Base-by-base conservation (phyloP, 805 yeast species). In the Cyberlindnera samutprakarnensis region DNA sequence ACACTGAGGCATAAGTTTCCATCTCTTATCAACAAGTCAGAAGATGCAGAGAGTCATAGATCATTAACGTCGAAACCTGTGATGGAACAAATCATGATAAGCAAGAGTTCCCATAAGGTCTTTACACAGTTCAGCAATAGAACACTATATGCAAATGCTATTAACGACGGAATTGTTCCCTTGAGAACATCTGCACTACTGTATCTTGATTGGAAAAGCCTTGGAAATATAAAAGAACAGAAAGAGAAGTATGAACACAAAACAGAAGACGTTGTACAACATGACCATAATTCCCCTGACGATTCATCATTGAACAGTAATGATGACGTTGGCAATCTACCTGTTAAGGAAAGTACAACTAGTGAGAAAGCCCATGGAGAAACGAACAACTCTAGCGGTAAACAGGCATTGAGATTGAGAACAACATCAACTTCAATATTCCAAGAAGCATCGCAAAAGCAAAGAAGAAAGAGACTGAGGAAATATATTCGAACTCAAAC, bases 91-190 rank as follows among this genome's bases (percentile, higher is more conserved):
- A 61, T 90, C 4, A 94, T 96, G 0, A 65, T 80, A 2, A 78
- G 82, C 6, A 83, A 88, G 3, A 79, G 90, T 0, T 27, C 23
- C 4, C 77, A 79, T 39, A 58, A 57, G 22, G 64, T 81, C 0
- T 65, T 90, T 37, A 70, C 72, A 36, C 56, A 58, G 36, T 90
- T 92, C 57, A 53, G 65, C 25, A 61, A 80, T 38, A 65, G 96
- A 40, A 86, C 96, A 0, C 61, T 82, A 0, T 92, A 92, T 55
- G 96, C 97, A 0, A 92, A 92, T 57, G 78, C 83, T 0, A 66
- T 84, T 14, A 79, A 92, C 55, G 98, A 92, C 59, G 98, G 98
- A 3, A 87, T 92, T 32, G 98, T 92, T 2, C 97, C 98, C 0
- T 61, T 92, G 44, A 63, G 97, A 31, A 92, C 98, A 0, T 77